Evolutionary conservation across 768 basidiomycete species (phyloP).

Genomic region (Porpolomopsis calyptriformis): DNA sequence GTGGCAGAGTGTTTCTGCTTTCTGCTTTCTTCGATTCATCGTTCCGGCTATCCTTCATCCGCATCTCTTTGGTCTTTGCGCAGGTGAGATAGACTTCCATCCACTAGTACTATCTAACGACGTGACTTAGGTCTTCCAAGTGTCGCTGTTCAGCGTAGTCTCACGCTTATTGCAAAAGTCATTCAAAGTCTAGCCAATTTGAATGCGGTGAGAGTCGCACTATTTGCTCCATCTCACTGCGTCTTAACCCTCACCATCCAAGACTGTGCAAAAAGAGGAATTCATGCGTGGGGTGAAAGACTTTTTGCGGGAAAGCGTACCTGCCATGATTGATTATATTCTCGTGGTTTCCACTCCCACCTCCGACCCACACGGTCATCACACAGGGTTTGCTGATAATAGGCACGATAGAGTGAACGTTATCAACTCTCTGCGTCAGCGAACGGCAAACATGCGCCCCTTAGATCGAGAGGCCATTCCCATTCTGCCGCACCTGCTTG

Average conservation of each 20-base stretch:
- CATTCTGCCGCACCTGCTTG: conserved; percentile 60
- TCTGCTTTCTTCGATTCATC: conserved; percentile 82
- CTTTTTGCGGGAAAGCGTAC: conserved; percentile 53
- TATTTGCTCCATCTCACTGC: neutral
- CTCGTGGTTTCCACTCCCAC: conserved; percentile 54
- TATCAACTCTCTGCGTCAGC: conserved; percentile 46
- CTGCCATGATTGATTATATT: conserved; percentile 75
- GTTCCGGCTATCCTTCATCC: conserved; percentile 87
- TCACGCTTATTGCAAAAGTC: conserved; percentile 81
- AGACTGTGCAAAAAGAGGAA: conserved; percentile 68
- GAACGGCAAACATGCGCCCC: conserved; percentile 42
- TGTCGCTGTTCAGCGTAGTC: conserved; percentile 59
- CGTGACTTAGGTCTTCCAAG: conserved; percentile 50
- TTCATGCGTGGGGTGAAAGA: conserved; percentile 70
- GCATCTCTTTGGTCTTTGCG: conserved; percentile 68
- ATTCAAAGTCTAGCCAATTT: conserved; percentile 83
- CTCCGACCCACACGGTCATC: conserved; percentile 19
- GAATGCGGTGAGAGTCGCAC: conserved; percentile 43
- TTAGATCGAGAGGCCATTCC: conserved; percentile 65
- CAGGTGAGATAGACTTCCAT: conserved; percentile 35
- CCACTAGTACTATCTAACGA: conserved; percentile 7
- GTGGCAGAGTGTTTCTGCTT: conserved; percentile 80
- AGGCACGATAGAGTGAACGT: conserved; percentile 44
- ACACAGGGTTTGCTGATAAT: conserved; percentile 22
- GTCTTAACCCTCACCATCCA: neutral